phyloP scores from a whole-genome alignment of 2,329 filamentous ascomycete genomes.

The Trichophyton benhamiae region DNA sequence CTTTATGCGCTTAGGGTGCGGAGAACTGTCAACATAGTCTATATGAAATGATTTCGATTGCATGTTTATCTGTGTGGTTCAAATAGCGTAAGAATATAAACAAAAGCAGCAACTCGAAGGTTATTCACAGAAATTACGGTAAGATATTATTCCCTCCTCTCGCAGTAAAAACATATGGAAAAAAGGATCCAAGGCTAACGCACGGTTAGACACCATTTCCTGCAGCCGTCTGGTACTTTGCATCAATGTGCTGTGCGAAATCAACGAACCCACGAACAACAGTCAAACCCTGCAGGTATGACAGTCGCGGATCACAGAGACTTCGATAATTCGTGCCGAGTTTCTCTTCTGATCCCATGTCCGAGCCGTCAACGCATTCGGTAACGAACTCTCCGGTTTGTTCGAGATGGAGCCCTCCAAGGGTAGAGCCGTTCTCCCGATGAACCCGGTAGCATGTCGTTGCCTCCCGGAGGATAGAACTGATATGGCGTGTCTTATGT shows the following conservation, averaged over 20 bases:
- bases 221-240: not conserved
- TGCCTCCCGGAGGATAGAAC: not conserved
- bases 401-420: conserved; percentile 4
- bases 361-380: conserved; percentile 2
- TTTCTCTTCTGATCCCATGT: conserved; percentile 1
- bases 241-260: not conserved
- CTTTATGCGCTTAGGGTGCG: not conserved
- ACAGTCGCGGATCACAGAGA: conserved; percentile 3
- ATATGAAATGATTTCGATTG: not conserved
- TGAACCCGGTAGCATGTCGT: conserved; percentile 2
- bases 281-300: conserved; percentile 1
- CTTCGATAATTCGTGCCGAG: conserved; percentile 4
- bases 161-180: not conserved
- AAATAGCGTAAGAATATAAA: not conserved
- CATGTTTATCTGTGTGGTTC: not conserved
- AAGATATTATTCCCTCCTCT: not conserved
- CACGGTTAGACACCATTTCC: not conserved
- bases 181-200: not conserved
- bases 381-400: conserved; percentile 6
- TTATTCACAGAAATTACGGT: not conserved
- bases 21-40: not conserved
- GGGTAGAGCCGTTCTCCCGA: not conserved
- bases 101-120: not conserved
- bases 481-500: conserved; percentile 1
- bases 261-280: conserved; percentile 4